Evolutionary conservation across 805 yeast genomes (phyloP), one percentile per base, ranked within the genome.

Genomic region (Maudiozyma bulderi): DNA sequence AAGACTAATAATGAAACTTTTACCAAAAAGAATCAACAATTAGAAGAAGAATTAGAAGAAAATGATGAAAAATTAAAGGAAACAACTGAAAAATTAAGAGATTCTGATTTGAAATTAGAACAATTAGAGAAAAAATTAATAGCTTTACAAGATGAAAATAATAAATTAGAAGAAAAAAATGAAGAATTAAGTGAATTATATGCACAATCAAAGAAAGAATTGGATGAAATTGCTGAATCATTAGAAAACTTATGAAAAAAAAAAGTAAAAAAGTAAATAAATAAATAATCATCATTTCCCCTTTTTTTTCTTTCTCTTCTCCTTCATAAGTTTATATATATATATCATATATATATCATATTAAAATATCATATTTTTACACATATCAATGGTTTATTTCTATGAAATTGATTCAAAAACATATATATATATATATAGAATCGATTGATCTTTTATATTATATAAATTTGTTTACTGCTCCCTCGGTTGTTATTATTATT

Each of bases 221-320:
- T 90, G 74, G 97, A 90, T 61, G 95, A 89, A 74, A 88, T 90
- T 74, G 82, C 87, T 69, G 87, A 87, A 67, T 95, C 91, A 74
- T 82, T 90, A 71, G 96, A 91, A 72, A 61, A 61, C 51, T 60
- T 61, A 55, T 61, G 54, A 54, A 42, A 30, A 11, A 11, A 32
- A 32, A 32, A 9, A n/a, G n/a, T n/a, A n/a, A n/a, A n/a, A n/a
- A n/a, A n/a, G n/a, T n/a, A n/a, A n/a, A 3, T 8, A 32, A 11
- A 32, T 11, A 32, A 11, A 32, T 32, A 32, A 9, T 9, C 11
- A 32, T 32, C 28, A 8, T n/a, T 38, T 39, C 11, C n/a, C 15
- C 40, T 37, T 26, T 20, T 39, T 26, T 20, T 39, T 9, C 2
- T 15, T 39, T 14, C 8, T 8, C 7, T n/a, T 8, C 32, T 9